These are phyloP conservation scores for Selenicereus undatus DNA, from an alignment of 148 eudicot genomes.

Conservation along the genomic window DNA sequence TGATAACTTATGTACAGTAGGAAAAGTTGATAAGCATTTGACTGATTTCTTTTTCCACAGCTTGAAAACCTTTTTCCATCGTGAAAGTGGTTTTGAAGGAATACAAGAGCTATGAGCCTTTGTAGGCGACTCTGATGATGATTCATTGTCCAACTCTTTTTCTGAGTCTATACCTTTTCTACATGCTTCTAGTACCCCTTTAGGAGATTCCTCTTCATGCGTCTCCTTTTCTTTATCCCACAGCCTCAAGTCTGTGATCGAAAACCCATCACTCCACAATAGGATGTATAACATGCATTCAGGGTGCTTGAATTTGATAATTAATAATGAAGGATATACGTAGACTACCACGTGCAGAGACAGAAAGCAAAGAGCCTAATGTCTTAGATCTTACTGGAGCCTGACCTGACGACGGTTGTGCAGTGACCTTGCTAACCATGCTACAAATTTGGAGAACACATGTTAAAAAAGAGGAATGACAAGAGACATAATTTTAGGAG, in stretches of 20 bases:
- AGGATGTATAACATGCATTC: no score
- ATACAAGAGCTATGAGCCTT: conserved; percentile 14
- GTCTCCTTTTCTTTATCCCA: background rate
- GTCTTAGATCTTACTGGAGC: background rate
- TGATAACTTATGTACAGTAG: conserved; percentile 40
- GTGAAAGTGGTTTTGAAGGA: conserved; percentile 35
- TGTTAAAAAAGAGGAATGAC: background rate
- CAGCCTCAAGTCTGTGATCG: background rate
- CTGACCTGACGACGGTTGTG: background rate
- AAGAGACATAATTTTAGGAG: no score
- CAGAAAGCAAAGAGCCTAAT: background rate
- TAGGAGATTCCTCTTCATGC: background rate
- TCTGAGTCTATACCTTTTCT: conserved; percentile 28
- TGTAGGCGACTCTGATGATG: conserved; percentile 32
- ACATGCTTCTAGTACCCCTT: conserved; percentile 51
- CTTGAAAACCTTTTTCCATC: conserved; percentile 49
- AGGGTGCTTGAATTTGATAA: background rate
- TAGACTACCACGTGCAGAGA: background rate
- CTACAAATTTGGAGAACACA: background rate
- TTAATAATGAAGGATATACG: background rate
- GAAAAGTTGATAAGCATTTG: conserved; percentile 44
- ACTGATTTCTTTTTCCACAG: conserved; percentile 50
- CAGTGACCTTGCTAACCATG: background rate
- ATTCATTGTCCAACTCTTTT: conserved; percentile 21
- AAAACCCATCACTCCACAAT: background rate